Evolutionary conservation across 108 stramenopile genomes (phyloP), one percentile per base, ranked within the genome.

Genomic region (Schizochytrium sp.): DNA sequence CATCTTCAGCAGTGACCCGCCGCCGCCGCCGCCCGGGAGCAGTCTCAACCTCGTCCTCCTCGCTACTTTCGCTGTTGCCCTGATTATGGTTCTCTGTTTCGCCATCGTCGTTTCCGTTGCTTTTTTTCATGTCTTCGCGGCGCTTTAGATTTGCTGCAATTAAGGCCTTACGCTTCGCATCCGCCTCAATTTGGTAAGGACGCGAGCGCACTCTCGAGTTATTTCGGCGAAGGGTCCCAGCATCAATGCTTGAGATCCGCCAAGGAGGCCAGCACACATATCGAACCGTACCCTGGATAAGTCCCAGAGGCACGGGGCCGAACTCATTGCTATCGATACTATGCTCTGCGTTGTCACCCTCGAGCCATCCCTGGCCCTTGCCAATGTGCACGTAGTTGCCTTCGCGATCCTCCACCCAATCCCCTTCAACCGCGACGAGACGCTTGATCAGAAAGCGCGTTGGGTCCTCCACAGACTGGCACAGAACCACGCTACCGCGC

Each of bases 241-340:
- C 76, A 16, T 21, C 48, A 23, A 83, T 47, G 43, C 23, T 53
- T 21, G 48, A 47, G 10, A 53, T 23, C 14, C 76, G 45, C 76
- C 76, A 83, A 8, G 76, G 76, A 1, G 76, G 76, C 76, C 76
- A 83, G 45, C 12, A 6, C 48, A 83, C 76, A 45, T 47, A 47
- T 12, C 76, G 45, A 6, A 83, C 51, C 48, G 18, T 21, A 45
- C 48, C 76, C 6, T 53, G 48, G 51, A 83, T 53, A 1, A 83
- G 76, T 12, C 48, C 76, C 48, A 83, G 76, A 12, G 76, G 76
- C 18, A 83, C 76, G 12, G 76, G 76, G n/a, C 76, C 76, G n/a
- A 53, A 83, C 48, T 83, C 76, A 34, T 83, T 83, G 51, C 48
- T 53, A 1, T 83, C 76, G 25, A 83, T 53, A 23, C 76, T 83